Base-by-base conservation (phyloP, 2,329 filamentous ascomycete genomes). In the Ascochyta pisi region DNA sequence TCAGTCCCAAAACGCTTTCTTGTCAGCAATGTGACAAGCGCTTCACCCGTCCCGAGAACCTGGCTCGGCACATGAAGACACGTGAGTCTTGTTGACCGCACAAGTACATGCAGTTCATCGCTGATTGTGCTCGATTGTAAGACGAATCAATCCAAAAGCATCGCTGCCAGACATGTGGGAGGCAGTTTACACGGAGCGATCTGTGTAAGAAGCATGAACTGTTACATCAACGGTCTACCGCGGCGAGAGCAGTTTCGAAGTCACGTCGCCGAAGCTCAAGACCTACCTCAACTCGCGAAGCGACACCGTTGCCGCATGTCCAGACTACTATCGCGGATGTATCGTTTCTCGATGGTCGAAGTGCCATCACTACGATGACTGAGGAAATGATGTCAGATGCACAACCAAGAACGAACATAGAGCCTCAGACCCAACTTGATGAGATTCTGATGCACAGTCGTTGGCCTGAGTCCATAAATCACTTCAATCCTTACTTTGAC, bases 51-150 rank as follows among this genome's bases (percentile, higher is more conserved):
- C 47, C 53, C 8, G 53, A 56, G 23, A 56, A 56, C 15, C 33
- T 56, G n/a, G 46, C 53, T 8, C 46, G 53, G 7, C 53, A 56
- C 37, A 49, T 46, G 46, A 56, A 47, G 31, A 56, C 53, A 29
- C 53, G 53, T 56, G 42, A 34, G 53, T 56, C 5, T 4, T 27
- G 41, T 40, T 27, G 12, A 9, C 22, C 19, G 9, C 6, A 29
- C 10, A 15, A n/a, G 15, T 7, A 34, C 4, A n/a, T n/a, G 24
- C 24, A 13, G 15, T 16, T 33, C 15, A 16, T 19, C 22, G 27
- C 46, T 49, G 37, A 49, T 12, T 13, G 7, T 3, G 27, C 19
- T 19, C n/a, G 37, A 13, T 13, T 23, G 15, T n/a, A 24, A 56
- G 53, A 56, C 16, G 34, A 56, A 6, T 22, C 27, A 15, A 34